These are phyloP conservation scores for Aspergillus asperescens DNA, from an alignment of 495 filamentous ascomycete species.

Conservation along the genomic window DNA sequence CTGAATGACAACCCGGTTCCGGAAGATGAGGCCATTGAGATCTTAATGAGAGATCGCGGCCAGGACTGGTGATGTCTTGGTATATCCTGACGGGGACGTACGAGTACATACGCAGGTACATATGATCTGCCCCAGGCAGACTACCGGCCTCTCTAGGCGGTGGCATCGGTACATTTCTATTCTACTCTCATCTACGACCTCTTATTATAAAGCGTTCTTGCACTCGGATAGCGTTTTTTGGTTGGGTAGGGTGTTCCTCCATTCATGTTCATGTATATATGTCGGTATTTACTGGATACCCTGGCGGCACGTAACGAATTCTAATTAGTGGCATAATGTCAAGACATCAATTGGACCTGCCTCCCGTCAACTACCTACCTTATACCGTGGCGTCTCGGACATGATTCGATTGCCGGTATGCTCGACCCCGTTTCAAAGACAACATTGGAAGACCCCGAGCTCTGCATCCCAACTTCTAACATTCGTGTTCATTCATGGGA, in stretches of 20 bases:
- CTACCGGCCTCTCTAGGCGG: background rate
- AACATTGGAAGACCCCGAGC: no score
- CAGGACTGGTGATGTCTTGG: constrained; percentile 41
- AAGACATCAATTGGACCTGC: no score
- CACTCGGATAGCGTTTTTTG: constrained; percentile 3
- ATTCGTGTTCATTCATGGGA: no score
- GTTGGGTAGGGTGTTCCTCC: constrained; percentile 7
- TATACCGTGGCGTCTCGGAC: no score
- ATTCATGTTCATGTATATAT: constrained; percentile 10
- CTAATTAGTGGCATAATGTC: constrained; percentile 5
- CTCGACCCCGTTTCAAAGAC: no score
- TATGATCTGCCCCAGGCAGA: background rate
- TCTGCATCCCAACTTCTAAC: no score
- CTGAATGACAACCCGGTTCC: constrained; percentile 45
- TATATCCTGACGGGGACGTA: background rate
- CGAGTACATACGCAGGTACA: constrained; percentile 17
- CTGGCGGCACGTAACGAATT: constrained; percentile 20
- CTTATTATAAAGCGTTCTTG: constrained; percentile 14
- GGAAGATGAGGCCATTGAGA: constrained; percentile 45
- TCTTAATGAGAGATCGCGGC: constrained; percentile 45
- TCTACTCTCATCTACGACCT: constrained; percentile 2
- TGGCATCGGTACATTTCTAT: background rate
- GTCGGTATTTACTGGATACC: constrained; percentile 25
- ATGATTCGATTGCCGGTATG: no score
- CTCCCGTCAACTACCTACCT: no score